Conservation (phyloP, 805 yeast species). For the Lachancea fermentati region DNA sequence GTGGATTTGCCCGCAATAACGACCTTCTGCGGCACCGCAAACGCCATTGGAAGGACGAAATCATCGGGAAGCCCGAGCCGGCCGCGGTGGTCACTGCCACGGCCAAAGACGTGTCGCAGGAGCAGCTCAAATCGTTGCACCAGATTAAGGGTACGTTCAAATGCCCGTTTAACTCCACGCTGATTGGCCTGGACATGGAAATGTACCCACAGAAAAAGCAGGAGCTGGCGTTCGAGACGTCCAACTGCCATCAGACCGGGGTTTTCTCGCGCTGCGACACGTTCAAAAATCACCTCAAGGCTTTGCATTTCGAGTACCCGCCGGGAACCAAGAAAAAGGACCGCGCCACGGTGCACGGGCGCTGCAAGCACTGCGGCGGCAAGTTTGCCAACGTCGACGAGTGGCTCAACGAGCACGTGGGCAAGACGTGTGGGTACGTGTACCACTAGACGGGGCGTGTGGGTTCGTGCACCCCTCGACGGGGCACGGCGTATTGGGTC, state of each 20-base stretch:
- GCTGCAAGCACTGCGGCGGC: slow-evolving; percentile 70
- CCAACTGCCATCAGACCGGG: slow-evolving; percentile 72
- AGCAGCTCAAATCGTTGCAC: slow-evolving; percentile 26
- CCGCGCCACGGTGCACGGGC: slow-evolving; percentile 61
- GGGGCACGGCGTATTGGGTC: background rate
- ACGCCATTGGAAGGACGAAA: slow-evolving; percentile 69
- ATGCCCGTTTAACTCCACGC: slow-evolving; percentile 58
- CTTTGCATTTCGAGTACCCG: slow-evolving; percentile 86
- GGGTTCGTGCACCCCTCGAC: slow-evolving; percentile 27
- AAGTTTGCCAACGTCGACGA: slow-evolving; percentile 64
- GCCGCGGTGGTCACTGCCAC: background rate
- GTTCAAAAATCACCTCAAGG: slow-evolving; percentile 83
- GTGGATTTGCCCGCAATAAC: slow-evolving; percentile 86
- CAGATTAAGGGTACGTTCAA: slow-evolving; percentile 44
- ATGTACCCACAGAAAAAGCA: slow-evolving; percentile 23
- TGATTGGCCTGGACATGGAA: slow-evolving; percentile 29
- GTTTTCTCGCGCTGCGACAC: slow-evolving; percentile 88
- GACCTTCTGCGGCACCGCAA: slow-evolving; percentile 82
- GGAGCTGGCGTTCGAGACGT: slow-evolving; percentile 23
- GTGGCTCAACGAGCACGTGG: slow-evolving; percentile 77
- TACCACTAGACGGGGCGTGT: slow-evolving; percentile 25
- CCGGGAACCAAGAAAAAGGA: slow-evolving; percentile 77
- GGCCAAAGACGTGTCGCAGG: slow-evolving; percentile 8
- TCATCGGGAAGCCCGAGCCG: slow-evolving; percentile 8
- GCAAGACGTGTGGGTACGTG: slow-evolving; percentile 28